These are phyloP conservation scores for Dictyostelium firmibasis DNA, from an alignment of 78 protist genomes.

Conservation along the genomic window DNA sequence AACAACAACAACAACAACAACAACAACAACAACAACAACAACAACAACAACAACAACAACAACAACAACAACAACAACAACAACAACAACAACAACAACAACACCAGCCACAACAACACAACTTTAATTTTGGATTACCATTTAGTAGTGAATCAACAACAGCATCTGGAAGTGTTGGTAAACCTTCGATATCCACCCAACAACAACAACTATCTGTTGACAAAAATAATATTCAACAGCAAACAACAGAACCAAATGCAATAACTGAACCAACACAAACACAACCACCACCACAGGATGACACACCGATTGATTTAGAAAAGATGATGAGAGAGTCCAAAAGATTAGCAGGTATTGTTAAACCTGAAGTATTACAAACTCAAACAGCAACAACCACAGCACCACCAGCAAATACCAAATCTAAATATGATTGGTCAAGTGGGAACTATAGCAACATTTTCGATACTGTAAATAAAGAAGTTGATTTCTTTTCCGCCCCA, in stretches of 20 bases:
- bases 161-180: neutral
- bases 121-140: constrained; percentile 1
- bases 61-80: neutral
- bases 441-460: constrained; percentile 54
- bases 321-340: constrained; percentile 52
- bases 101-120: neutral
- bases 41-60: neutral
- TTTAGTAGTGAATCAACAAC: neutral
- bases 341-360: constrained; percentile 23
- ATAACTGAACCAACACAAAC: neutral
- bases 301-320: constrained; percentile 57
- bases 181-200: neutral
- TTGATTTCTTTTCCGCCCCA: constrained; percentile 62
- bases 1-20: neutral
- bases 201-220: neutral
- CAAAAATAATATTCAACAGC: neutral
- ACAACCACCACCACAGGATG: neutral
- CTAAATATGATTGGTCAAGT: constrained; percentile 46
- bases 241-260: neutral
- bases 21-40: neutral
- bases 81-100: neutral
- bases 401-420: neutral
- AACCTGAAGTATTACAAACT: neutral
- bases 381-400: neutral
- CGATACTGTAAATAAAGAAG: constrained; percentile 50